Base-by-base conservation (phyloP, 2,329 filamentous ascomycete genomes). In the Aspergillus ochraceoroseus region DNA sequence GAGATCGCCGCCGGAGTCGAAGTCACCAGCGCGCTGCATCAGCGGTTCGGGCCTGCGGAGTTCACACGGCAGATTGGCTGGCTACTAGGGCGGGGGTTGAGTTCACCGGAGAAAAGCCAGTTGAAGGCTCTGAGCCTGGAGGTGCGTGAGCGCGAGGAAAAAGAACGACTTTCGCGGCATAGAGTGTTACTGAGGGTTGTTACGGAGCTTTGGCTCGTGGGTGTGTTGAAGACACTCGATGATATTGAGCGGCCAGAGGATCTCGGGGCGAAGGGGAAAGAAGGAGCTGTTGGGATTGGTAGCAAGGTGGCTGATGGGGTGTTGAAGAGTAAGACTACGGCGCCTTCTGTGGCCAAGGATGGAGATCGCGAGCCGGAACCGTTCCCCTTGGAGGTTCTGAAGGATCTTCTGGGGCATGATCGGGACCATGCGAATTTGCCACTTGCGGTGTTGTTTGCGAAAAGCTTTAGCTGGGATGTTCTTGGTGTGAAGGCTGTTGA, bases 331-430 rank as follows among this genome's bases (percentile, higher is more conserved):
- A 77, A 72, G 70, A 23, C 27, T 6, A 32, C 79, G 76, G 53
- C 64, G 68, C 47, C 85, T 73, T 70, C 72, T 69, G 53, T 72
- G 7, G 61, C 66, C 26, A 73, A 70, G 37, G 78, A 80, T 44
- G 79, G 80, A 49, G 75, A 76, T 18, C 79, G 76, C 27, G 81
- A 84, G 44, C 77, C 87, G 2, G 92, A 98, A 49, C 92, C 92
- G 0, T 96, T 98, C 53, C 94, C 94, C 3, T 73, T 98, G 13
- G 92, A 98, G 63, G 90, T 96, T n/a, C 71, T 98, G 27, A 98
- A 98, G 68, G 94, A 98, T 61, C 77, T 98, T 50, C 76, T 98
- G 11, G 88, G 89, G 5, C 83, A 96, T 59, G 92, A 98, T 62
- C 80, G 88, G 40, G 90, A 98, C 53, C 92, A 96, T 59, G 73